These are phyloP conservation scores for Asclepias syriaca DNA, from an alignment of 257 asterid species.

Conservation along the genomic window DNA sequence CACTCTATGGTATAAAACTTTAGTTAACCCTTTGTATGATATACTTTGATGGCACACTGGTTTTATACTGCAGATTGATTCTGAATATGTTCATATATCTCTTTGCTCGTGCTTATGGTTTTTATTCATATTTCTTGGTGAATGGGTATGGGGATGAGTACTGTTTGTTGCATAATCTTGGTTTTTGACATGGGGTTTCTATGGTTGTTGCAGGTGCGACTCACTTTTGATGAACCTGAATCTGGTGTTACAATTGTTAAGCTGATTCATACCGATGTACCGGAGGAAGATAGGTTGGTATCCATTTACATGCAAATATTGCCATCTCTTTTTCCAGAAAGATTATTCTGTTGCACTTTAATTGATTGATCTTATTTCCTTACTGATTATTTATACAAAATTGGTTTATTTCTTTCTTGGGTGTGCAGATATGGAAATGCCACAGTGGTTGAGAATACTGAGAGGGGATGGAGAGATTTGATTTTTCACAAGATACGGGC, in stretches of 20 bases:
- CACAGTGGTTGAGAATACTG: conserved; percentile 91
- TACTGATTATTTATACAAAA: background rate
- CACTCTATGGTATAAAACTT: conserved; percentile 50
- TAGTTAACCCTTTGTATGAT: background rate
- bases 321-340: background rate
- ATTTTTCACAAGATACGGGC: conserved; percentile 73
- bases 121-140: background rate
- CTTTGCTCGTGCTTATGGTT: no score
- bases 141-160: background rate
- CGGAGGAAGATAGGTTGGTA: conserved; percentile 94
- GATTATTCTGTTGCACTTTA: background rate
- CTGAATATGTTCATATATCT: background rate
- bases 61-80: no score
- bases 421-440: conserved; percentile 71
- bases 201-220: conserved; percentile 55
- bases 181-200: background rate
- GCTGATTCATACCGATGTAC: conserved; percentile 75
- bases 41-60: no score
- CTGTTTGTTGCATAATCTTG: background rate
- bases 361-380: background rate
- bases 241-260: conserved; percentile 69
- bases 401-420: background rate
- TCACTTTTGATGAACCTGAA: conserved; percentile 83
- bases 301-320: background rate
- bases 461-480: conserved; percentile 95